A percentile compares a stretch with the other conserved stretches of the same genome.
Conservation (phyloP, 2,329 filamentous ascomycete species). For the Zymoseptoria brevis region DNA sequence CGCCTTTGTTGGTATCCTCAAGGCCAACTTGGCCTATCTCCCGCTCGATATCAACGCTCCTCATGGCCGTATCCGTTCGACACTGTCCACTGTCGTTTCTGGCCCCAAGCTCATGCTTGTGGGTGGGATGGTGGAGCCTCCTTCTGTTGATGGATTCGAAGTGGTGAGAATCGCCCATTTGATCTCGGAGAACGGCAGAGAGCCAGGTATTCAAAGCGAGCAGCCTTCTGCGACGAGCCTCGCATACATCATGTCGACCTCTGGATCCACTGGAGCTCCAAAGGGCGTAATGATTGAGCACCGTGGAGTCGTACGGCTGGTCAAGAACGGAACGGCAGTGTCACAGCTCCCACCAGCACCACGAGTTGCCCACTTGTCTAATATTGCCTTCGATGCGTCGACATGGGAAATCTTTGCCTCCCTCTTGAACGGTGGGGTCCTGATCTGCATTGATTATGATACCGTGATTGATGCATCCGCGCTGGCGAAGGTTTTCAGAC, state of each 20-base stretch:
- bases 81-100: conserved; percentile 1
- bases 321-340: too few species aligned
- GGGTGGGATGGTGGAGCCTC: not conserved
- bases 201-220: too few species aligned
- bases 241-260: conserved; percentile 91
- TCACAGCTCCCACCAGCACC: too few species aligned
- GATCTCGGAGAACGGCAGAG: too few species aligned
- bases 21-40: conserved; percentile 2
- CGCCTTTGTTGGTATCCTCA: conserved; percentile 5
- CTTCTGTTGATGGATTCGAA: not conserved
- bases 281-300: conserved; percentile 58
- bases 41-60: conserved; percentile 7
- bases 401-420: conserved; percentile 33
- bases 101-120: conserved; percentile 1
- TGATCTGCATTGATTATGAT: not conserved
- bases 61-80: not conserved
- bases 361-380: conserved; percentile 3
- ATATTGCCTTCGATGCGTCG: conserved; percentile 15
- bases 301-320: too few species aligned
- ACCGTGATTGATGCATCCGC: not conserved
- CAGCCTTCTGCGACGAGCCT: too few species aligned
- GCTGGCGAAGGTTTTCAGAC: not conserved
- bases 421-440: conserved; percentile 2
- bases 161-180: too few species aligned
- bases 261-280: conserved; percentile 77